phyloP scores from a whole-genome alignment of 345 rosid genomes.

The Adansonia digitata region DNA sequence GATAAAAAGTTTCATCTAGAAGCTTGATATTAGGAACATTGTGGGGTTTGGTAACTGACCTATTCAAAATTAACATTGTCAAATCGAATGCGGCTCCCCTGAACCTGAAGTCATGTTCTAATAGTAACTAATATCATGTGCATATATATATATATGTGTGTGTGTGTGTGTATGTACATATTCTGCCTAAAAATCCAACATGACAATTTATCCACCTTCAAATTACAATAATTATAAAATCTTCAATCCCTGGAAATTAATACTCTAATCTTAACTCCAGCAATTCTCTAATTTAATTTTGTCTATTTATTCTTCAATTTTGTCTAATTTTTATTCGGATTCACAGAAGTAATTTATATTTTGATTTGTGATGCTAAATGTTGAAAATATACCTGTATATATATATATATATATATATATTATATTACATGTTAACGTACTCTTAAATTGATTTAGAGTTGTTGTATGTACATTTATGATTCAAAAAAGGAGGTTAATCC shows the following conservation, averaged over 20 bases:
- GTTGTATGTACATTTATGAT: background rate
- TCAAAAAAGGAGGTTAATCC: background rate
- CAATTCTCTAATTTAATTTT: background rate
- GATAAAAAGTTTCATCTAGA: background rate
- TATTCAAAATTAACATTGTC: background rate
- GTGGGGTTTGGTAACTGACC: background rate
- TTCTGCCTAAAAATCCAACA: background rate
- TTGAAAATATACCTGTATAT: no score
- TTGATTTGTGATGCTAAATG: no score
- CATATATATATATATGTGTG: no score
- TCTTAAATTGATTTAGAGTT: no score
- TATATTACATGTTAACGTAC: background rate
- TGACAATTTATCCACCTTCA: background rate
- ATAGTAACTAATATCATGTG: no score
- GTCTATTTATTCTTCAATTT: no score
- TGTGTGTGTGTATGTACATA: no score
- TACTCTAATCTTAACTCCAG: background rate
- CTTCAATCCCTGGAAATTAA: background rate
- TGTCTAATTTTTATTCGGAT: no score
- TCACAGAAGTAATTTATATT: no score
- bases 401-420: no score
- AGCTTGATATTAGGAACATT: background rate
- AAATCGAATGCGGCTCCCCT: background rate
- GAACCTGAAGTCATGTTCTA: background rate
- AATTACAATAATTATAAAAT: no score